A percentile compares a stretch with the other conserved stretches of the same genome.
These are phyloP conservation scores for Fraxinus platypoda DNA, from an alignment of 305 asterid genomes.

Conservation along the genomic window DNA sequence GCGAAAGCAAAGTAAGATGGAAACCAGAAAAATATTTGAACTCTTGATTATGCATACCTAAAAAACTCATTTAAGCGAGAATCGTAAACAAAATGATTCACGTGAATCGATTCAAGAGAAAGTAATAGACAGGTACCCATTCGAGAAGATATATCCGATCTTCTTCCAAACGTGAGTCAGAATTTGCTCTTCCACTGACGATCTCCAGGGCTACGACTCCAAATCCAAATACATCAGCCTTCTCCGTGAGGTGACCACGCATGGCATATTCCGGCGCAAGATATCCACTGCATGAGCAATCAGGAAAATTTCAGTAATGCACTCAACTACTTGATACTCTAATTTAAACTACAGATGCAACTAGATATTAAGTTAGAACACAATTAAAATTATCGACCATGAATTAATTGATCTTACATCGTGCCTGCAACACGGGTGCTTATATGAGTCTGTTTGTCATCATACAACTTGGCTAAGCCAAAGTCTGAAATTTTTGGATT, in stretches of 20 bases:
- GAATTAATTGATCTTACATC: constrained; percentile 28
- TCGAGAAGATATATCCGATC: constrained; percentile 53
- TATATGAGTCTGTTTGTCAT: constrained; percentile 52
- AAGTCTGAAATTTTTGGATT: constrained; percentile 59
- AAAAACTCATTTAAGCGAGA: not conserved
- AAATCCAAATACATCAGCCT: constrained; percentile 49
- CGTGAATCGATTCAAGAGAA: not conserved
- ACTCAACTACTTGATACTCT: not conserved
- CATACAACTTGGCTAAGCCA: constrained; percentile 54
- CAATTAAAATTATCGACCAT: not conserved
- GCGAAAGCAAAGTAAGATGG: not conserved
- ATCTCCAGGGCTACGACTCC: constrained; percentile 51
- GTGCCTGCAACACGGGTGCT: constrained; percentile 55
- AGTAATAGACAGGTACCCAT: constrained; percentile 46
- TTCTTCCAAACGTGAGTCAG: constrained; percentile 39
- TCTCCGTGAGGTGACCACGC: constrained; percentile 51
- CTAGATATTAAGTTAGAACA: not conserved
- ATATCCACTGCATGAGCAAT: constrained; percentile 25
- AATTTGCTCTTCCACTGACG: constrained; percentile 43
- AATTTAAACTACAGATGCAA: not conserved
- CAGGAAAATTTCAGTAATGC: not conserved
- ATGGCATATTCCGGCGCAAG: constrained; percentile 55
- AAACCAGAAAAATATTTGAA: not conserved
- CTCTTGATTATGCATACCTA: not conserved
- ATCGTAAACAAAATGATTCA: not conserved